A percentile compares a stretch with the other conserved stretches of the same genome.
Evolutionary conservation across 768 basidiomycete genomes (phyloP).

Genomic region (Leccinellum luteum): DNA sequence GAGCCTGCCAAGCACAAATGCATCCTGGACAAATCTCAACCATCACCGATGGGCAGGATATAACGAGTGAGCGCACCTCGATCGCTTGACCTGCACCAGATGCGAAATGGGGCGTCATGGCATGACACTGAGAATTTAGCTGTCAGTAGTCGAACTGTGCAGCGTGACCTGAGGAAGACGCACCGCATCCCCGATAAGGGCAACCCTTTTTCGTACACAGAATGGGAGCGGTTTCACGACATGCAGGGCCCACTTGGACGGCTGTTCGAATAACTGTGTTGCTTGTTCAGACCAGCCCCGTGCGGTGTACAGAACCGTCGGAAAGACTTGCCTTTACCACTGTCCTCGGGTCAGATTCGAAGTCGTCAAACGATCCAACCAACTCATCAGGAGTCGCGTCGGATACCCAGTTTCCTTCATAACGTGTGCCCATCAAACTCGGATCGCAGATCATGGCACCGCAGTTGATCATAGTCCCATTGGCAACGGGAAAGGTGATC

Average conservation of each 20-base stretch:
- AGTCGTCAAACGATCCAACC: constrained; percentile 26
- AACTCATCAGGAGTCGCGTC: constrained; percentile 34
- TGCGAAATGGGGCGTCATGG: constrained; percentile 25
- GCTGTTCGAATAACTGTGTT: constrained; percentile 33
- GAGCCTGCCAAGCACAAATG: constrained; percentile 23
- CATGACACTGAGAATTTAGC: constrained; percentile 12
- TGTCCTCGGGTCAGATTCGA: constrained; percentile 35
- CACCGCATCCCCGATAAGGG: constrained; percentile 40
- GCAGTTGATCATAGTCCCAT: constrained; percentile 37
- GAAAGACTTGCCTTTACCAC: constrained; percentile 27
- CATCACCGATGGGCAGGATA: not conserved
- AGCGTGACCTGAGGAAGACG: not conserved
- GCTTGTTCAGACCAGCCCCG: not conserved
- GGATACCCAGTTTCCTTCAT: constrained; percentile 33
- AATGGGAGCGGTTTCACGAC: constrained; percentile 39
- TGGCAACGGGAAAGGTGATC: constrained; percentile 39
- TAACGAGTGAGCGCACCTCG: constrained; percentile 8
- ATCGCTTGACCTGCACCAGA: constrained; percentile 29
- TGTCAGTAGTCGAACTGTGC: not conserved
- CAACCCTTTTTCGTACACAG: constrained; percentile 39
- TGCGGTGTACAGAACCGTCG: not conserved
- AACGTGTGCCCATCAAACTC: constrained; percentile 26
- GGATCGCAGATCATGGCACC: constrained; percentile 31
- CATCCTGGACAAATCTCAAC: constrained; percentile 7
- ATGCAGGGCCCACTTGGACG: constrained; percentile 45